Evolutionary conservation across 176 grass and related monocot genomes (phyloP).

Genomic region (Oryza meridionalis): DNA sequence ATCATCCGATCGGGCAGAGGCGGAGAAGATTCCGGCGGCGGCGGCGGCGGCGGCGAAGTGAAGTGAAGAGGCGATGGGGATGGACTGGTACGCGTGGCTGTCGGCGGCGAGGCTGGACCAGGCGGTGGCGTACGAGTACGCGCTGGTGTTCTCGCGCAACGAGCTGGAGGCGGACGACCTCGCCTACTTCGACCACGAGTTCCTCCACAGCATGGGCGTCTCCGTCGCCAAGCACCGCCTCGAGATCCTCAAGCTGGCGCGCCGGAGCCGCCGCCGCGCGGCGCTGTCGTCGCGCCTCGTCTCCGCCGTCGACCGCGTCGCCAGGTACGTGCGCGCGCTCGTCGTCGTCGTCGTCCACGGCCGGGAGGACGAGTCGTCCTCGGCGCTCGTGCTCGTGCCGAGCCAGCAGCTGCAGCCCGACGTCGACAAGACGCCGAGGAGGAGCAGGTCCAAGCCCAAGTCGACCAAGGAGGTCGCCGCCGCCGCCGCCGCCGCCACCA

Average conservation of each 20-base stretch:
- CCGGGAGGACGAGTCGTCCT: constrained; percentile 22
- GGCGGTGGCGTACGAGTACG: constrained; percentile 59
- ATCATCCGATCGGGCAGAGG: not conserved
- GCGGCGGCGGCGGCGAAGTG: not conserved
- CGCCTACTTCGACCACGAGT: constrained; percentile 61
- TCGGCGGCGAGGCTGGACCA: constrained; percentile 48
- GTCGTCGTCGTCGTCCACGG: constrained; percentile 24
- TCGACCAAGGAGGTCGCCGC: not conserved
- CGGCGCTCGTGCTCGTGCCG: constrained; percentile 57
- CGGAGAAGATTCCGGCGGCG: not conserved
- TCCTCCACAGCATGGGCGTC: constrained; percentile 90
- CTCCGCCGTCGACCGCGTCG: constrained; percentile 18
- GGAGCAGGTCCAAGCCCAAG: constrained; percentile 44
- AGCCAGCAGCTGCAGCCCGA: constrained; percentile 4
- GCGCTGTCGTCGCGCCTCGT: not conserved
- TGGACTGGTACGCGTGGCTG: constrained; percentile 74
- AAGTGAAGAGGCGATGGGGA: constrained; percentile 14
- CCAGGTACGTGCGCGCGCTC: constrained; percentile 52
- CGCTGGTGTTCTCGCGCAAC: constrained; percentile 58
- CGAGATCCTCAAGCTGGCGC: constrained; percentile 70
- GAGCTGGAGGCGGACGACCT: constrained; percentile 68
- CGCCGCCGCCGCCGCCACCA: not conserved
- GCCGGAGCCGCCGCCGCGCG: not conserved
- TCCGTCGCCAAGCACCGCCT: constrained; percentile 85
- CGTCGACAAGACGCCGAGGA: constrained; percentile 26